Base-by-base conservation (phyloP, 352 stramenopile species). In the Aphanomyces invadans region DNA sequence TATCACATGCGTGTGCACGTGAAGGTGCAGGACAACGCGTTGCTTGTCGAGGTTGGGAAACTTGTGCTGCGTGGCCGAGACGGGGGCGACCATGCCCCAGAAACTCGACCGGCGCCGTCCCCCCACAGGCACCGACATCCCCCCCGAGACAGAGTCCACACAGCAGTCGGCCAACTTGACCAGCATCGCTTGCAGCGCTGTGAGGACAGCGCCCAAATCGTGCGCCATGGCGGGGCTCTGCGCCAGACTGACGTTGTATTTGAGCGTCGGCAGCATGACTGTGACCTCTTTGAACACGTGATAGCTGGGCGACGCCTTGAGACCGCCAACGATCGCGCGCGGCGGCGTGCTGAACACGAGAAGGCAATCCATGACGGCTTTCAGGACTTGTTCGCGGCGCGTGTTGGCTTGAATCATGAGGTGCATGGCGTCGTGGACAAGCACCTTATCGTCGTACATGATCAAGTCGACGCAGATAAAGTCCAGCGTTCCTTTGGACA, bases 381-480 rank as follows among this genome's bases (percentile, higher is more conserved):
- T 7, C 19, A 64, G 46, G 1, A 64, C 55, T 9, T 19, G 38
- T 33, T 45, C 55, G 19, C 38, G 36, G n/a, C 55, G 32, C 36
- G 36, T 51, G 39, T 64, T 64, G 25, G 28, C 11, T 21, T 52
- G 32, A 52, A 64, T 51, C 32, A 51, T 45, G 17, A 64, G 33
- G 1, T 7, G 17, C n/a, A 64, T n/a, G 21, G 55, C 55, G 2
- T 45, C 32, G 10, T 49, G 25, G 32, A 52, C 38, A 21, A 64
- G 55, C 3, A 28, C 0, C 25, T 45, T 29, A 23, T 64, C 55
- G 11, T 64, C 55, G 38, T 64, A 52, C 32, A 64, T 49, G 15
- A 64, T 48, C 21, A 64, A 38, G 33, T 64, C 55, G 17, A 64
- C 38, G 36, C 55, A 64, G 29, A 64, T 52, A 26, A 51, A 51